phyloP scores from a whole-genome alignment of 2,329 filamentous ascomycete species.

The Ophiocordyceps australis region DNA sequence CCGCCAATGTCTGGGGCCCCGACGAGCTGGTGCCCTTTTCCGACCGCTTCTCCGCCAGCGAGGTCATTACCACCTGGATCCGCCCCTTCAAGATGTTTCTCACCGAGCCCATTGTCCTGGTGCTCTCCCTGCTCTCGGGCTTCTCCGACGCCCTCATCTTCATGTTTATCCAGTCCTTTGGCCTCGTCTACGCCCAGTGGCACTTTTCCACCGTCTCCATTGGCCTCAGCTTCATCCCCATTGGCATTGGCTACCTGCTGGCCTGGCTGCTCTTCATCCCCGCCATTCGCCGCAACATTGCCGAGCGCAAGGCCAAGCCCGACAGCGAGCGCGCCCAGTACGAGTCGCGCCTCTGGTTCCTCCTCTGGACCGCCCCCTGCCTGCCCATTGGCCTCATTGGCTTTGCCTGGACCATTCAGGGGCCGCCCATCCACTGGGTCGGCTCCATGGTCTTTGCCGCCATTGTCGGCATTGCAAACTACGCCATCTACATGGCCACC shows the following conservation, averaged over 20 bases:
- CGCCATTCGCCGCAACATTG: slow-evolving; percentile 33
- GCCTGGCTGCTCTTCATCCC: slow-evolving; percentile 42
- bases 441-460: slow-evolving; percentile 45
- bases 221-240: slow-evolving; percentile 45
- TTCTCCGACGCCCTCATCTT: slow-evolving; percentile 64
- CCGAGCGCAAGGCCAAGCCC: slow-evolving; percentile 28
- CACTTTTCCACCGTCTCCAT: slow-evolving; percentile 35
- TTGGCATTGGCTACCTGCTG: slow-evolving; percentile 47
- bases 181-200: slow-evolving; percentile 51
- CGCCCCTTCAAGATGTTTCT: slow-evolving; percentile 58
- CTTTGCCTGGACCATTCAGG: slow-evolving; percentile 50
- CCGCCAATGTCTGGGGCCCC: slow-evolving; percentile 50
- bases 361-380: slow-evolving; percentile 42
- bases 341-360: slow-evolving; percentile 46
- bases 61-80: slow-evolving; percentile 36
- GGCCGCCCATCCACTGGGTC: slow-evolving; percentile 48
- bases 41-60: slow-evolving; percentile 37
- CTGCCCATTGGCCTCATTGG: slow-evolving; percentile 50
- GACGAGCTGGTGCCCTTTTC: slow-evolving; percentile 48
- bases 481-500: slow-evolving; percentile 57
- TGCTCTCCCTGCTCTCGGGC: slow-evolving; percentile 50
- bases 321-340: slow-evolving; percentile 44
- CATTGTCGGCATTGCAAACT: slow-evolving; percentile 57
- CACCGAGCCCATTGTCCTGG: slow-evolving; percentile 56
- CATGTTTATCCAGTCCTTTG: slow-evolving; percentile 58